Evolutionary conservation across 108 stramenopile genomes (phyloP), one percentile per base, ranked within the genome.

Genomic region (Epipyxis sp.): DNA sequence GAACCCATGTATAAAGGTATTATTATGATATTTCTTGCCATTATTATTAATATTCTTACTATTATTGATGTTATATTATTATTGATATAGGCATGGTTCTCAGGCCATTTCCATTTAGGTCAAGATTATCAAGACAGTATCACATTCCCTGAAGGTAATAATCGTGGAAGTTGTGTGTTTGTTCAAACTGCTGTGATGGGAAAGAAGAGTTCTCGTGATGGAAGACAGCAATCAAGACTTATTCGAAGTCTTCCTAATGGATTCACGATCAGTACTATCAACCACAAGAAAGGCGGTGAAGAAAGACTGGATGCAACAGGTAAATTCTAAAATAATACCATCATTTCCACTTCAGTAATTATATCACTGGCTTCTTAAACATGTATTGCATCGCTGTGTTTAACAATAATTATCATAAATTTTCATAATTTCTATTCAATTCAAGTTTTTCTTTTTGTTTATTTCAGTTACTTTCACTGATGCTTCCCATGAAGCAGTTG

Each of bases 71-170:
- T n/a, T n/a, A n/a, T n/a, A n/a, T n/a, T n/a, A n/a, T n/a, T n/a
- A n/a, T n/a, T n/a, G n/a, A n/a, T n/a, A n/a, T n/a, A n/a, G 46
- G 90, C 85, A 30, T 97, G 96, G 96, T 92, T 92, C 58, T 88
- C 88, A 10, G 96, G 96, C 30, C 96, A 97, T 81, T 97, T 95
- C 84, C 96, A 97, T 82, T 88, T 97, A 71, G 85, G 89, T 35
- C 91, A 91, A 58, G 91, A 91, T 76, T 88, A 87, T 50, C 77
- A 86, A 45, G 87, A 88, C 74, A 68, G 58, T 44, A 86, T 88
- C 45, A 84, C 84, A 39, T 77, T 71, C 1, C 29, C 54, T 30
- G 67, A 35, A 29, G 69, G 39, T 42, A 0, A 39, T 0, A 29
- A 50, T 50, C 41, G 89, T 90, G 69, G 39, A 86, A 85, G 1